Conservation (phyloP, 1,139 yeast genomes). For the Pichia sp. region DNA sequence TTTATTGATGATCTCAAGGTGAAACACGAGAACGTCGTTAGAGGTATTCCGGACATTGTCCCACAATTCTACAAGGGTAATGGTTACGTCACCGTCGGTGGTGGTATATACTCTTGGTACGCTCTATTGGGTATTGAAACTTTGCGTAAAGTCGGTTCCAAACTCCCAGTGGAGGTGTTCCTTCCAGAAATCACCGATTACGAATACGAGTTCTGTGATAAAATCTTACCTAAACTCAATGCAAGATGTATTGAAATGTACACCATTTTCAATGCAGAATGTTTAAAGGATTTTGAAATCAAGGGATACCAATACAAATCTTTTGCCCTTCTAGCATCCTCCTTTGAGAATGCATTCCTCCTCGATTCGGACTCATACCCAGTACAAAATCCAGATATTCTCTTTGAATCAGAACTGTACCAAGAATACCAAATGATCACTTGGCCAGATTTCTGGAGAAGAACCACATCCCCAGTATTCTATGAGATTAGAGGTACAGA, state of each 20-base stretch:
- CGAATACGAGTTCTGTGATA: constrained; percentile 40
- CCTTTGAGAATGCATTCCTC: constrained; percentile 45
- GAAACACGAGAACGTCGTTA: constrained; percentile 22
- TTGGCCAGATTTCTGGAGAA: constrained; percentile 67
- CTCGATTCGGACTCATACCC: constrained; percentile 52
- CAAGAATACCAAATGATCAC: constrained; percentile 27
- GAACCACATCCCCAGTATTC: constrained; percentile 50
- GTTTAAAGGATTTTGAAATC: constrained; percentile 27
- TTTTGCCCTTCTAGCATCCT: constrained; percentile 44
- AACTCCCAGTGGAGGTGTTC: constrained; percentile 68
- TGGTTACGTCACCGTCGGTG: constrained; percentile 78
- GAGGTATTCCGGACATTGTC: constrained; percentile 18
- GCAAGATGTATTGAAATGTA: constrained; percentile 41
- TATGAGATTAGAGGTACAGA: constrained; percentile 44
- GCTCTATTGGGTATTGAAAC: constrained; percentile 58
- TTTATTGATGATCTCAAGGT: constrained; percentile 21
- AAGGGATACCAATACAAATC: constrained; percentile 53
- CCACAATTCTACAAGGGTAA: constrained; percentile 45
- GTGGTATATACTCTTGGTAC: constrained; percentile 69
- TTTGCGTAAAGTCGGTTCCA: constrained; percentile 53
- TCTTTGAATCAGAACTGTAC: constrained; percentile 37
- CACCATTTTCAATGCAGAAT: constrained; percentile 28
- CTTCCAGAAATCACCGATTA: constrained; percentile 40
- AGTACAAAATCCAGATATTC: constrained; percentile 41
- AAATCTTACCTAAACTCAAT: constrained; percentile 36